Conservation (phyloP, 2,329 filamentous ascomycete species). For the Fusarium subtropicale region DNA sequence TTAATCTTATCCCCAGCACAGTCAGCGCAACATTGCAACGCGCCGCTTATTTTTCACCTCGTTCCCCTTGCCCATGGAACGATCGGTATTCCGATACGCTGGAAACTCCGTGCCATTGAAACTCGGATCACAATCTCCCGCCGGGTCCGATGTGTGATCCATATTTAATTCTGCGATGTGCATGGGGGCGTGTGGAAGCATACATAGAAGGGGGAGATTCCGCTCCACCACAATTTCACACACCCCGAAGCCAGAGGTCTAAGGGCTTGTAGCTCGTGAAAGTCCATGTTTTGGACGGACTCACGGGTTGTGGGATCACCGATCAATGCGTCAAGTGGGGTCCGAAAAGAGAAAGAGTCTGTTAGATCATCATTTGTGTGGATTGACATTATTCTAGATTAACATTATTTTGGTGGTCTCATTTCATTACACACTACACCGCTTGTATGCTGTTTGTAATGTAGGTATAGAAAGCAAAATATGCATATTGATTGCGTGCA, state of each 20-base stretch:
- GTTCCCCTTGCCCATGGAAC: background rate
- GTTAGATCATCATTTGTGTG: conserved; percentile 5
- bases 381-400: conserved; percentile 21
- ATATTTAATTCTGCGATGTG: background rate
- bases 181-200: background rate
- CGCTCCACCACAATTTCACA: conserved; percentile 3
- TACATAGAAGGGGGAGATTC: background rate
- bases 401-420: conserved; percentile 13
- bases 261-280: background rate
- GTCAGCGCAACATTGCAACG: background rate
- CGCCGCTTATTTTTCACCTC: background rate
- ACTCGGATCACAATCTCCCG: background rate
- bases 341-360: background rate
- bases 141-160: background rate
- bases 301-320: background rate
- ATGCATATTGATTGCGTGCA: background rate
- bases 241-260: background rate
- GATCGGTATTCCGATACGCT: background rate
- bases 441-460: background rate
- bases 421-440: conserved; percentile 2
- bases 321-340: background rate
- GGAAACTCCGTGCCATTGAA: background rate
- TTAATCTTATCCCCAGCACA: conserved; percentile 1
- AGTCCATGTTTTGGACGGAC: background rate
- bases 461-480: background rate